Conservation (phyloP, 1,139 yeast genomes). For the Candida glucosophila region DNA sequence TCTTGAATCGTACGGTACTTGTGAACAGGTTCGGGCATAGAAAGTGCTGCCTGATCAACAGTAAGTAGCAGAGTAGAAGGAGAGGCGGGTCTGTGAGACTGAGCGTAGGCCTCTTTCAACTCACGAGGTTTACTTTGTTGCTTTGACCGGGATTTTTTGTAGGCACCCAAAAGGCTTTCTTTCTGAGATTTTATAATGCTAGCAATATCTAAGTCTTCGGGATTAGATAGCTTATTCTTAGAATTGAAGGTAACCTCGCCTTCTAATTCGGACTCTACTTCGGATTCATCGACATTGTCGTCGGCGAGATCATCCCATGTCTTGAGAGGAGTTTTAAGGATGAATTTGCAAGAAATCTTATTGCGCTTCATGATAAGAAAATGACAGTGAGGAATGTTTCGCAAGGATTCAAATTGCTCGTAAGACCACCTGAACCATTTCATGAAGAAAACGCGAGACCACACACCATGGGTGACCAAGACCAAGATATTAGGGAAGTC, state of each 20-base stretch:
- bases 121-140: too few relatives aligned
- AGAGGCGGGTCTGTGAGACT: too few relatives aligned
- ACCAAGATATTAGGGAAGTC: slow-evolving; percentile 69
- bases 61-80: too few relatives aligned
- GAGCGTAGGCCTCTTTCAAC: too few relatives aligned
- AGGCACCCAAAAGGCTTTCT: too few relatives aligned
- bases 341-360: slow-evolving; percentile 35
- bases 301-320: slow-evolving; percentile 55
- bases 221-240: slow-evolving; percentile 22
- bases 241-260: slow-evolving; percentile 38
- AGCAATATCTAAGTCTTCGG: slow-evolving; percentile 35
- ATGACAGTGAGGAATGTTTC: slow-evolving; percentile 79
- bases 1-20: too few relatives aligned
- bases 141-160: too few relatives aligned
- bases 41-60: too few relatives aligned
- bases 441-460: slow-evolving; percentile 88
- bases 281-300: slow-evolving; percentile 33
- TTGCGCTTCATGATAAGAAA: slow-evolving; percentile 67
- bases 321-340: slow-evolving; percentile 42
- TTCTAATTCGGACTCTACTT: slow-evolving; percentile 31
- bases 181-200: slow-evolving; percentile 37
- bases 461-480: slow-evolving; percentile 85
- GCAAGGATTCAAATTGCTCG: slow-evolving; percentile 75
- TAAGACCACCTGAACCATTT: slow-evolving; percentile 91
- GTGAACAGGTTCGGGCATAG: too few relatives aligned